Percentiles rank a stretch among this genome's conserved stretches.
Evolutionary conservation across 768 basidiomycete genomes (phyloP).

Genomic region (Crepidotus variabilis): DNA sequence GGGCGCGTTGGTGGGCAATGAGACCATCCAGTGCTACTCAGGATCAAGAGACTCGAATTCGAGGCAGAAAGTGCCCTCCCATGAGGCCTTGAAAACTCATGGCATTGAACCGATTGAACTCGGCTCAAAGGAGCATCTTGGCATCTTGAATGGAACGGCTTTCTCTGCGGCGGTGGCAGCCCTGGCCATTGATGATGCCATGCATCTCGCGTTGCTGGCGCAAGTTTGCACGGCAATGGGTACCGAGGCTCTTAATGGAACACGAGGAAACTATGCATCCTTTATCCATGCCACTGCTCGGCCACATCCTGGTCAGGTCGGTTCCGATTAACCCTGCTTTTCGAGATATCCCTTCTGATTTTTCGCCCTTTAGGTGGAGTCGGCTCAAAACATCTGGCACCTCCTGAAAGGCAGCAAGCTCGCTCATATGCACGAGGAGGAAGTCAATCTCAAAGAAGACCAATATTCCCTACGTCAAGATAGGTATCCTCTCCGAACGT

Average conservation of each 20-base stretch:
- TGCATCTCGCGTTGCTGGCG: constrained; percentile 55
- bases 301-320: constrained; percentile 76
- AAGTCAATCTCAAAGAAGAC: constrained; percentile 63
- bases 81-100: constrained; percentile 46
- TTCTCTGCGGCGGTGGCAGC: constrained; percentile 72
- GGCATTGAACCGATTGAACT: constrained; percentile 56
- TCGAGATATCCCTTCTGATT: not conserved
- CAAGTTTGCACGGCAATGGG: constrained; percentile 80
- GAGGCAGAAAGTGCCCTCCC: constrained; percentile 48
- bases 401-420: constrained; percentile 61
- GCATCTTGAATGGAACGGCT: constrained; percentile 73
- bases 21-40: constrained; percentile 61
- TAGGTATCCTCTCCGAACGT: constrained; percentile 63
- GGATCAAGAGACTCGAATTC: constrained; percentile 46
- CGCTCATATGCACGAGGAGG: constrained; percentile 56
- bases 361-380: constrained; percentile 45
- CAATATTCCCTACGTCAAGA: constrained; percentile 72
- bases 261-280: constrained; percentile 56
- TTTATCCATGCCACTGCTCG: constrained; percentile 75
- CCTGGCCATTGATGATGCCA: constrained; percentile 67
- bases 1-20: constrained; percentile 59
- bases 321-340: constrained; percentile 4
- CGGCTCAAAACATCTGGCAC: constrained; percentile 56
- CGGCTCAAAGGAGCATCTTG: constrained; percentile 65
- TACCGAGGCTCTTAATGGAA: constrained; percentile 70